These are phyloP conservation scores for Leptodontidium sp. DNA, from an alignment of 2,329 filamentous ascomycete species.

Conservation along the genomic window DNA sequence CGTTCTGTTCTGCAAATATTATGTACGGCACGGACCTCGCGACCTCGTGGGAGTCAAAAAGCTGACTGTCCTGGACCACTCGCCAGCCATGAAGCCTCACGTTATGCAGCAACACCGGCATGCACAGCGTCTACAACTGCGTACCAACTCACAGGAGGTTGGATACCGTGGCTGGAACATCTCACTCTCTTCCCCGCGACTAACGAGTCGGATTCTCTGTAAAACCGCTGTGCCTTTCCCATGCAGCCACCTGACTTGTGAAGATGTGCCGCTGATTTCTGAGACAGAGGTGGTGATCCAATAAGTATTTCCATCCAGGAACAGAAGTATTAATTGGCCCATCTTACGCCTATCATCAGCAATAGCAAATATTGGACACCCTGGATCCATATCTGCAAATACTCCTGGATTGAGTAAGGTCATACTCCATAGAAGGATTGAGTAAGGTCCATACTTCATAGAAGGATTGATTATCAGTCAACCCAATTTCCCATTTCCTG, in stretches of 20 bases:
- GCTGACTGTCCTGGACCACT: not conserved
- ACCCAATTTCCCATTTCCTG: constrained; percentile 13
- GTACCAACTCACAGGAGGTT: not conserved
- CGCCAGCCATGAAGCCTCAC: not conserved
- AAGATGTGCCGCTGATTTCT: not conserved
- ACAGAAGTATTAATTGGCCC: not conserved
- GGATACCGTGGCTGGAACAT: constrained; percentile 7
- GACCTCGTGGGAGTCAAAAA: not conserved
- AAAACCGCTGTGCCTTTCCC: not conserved
- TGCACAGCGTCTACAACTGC: constrained; percentile 8
- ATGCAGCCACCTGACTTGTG: constrained; percentile 7
- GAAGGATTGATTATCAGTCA: constrained; percentile 3
- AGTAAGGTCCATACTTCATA: not conserved
- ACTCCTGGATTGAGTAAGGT: not conserved
- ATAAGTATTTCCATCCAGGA: not conserved
- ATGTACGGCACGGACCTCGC: constrained; percentile 1
- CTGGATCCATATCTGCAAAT: not conserved
- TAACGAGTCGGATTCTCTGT: constrained; percentile 1
- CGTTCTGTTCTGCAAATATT: too few relatives aligned
- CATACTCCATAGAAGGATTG: not conserved
- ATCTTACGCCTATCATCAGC: constrained; percentile 10
- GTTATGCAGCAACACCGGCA: not conserved
- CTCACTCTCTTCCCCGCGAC: not conserved
- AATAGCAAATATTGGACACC: not conserved
- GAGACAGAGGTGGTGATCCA: constrained; percentile 13